phyloP scores from a whole-genome alignment of 2,329 filamentous ascomycete genomes.

The Fusarium brachygibbosum region DNA sequence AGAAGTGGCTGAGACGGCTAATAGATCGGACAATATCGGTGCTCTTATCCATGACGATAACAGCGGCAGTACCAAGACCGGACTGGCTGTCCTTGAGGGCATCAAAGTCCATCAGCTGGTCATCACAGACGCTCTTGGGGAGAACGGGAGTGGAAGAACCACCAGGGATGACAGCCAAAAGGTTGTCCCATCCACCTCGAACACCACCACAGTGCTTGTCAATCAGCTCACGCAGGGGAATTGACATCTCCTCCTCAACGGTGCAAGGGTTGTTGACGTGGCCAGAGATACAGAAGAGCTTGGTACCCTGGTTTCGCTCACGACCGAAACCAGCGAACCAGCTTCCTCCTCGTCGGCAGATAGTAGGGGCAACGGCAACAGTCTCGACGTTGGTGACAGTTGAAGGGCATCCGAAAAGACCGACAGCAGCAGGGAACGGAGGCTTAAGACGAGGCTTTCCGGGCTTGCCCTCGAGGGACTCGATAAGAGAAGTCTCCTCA shows the following conservation, averaged over 20 bases:
- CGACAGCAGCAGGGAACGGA: constrained; percentile 96
- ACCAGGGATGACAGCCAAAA: constrained; percentile 93
- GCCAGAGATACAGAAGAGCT: constrained; percentile 98
- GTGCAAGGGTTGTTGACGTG: constrained; percentile 99
- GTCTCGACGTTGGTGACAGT: constrained; percentile 99
- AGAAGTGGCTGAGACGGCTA: constrained; percentile 93
- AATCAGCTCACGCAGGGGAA: constrained; percentile 93
- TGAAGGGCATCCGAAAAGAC: constrained; percentile 97
- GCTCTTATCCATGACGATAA: constrained; percentile 99
- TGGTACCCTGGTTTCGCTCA: constrained; percentile 96
- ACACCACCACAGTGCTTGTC: constrained; percentile 99
- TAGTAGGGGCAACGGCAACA: constrained; percentile 93
- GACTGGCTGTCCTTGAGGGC: constrained; percentile 97
- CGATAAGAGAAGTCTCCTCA: constrained; percentile 97
- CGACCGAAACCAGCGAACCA: constrained; percentile 97
- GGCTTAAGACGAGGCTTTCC: constrained; percentile 99
- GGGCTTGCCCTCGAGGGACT: constrained; percentile 97
- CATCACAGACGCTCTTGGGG: constrained; percentile 89
- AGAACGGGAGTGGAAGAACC: constrained; percentile 97
- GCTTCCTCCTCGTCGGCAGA: constrained; percentile 88
- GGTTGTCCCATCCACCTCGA: constrained; percentile 96
- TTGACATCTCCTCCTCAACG: constrained; percentile 99
- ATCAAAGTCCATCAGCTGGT: constrained; percentile 99
- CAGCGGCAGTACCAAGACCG: constrained; percentile 95
- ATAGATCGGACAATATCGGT: constrained; percentile 96